Evolutionary conservation across 1,139 yeast genomes (phyloP).

Genomic region (Lodderomyces beijingensis): DNA sequence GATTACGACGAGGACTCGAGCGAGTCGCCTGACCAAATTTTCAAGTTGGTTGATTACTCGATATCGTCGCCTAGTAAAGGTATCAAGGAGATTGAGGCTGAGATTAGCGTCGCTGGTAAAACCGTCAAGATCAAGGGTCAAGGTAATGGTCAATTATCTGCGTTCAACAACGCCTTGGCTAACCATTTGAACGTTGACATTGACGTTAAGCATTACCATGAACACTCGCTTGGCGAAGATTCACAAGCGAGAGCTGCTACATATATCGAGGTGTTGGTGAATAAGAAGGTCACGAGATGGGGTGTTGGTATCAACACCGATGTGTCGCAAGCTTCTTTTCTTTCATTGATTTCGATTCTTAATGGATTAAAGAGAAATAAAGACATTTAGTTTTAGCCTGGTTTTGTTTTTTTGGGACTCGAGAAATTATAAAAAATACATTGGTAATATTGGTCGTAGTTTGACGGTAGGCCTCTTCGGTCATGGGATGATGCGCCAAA

Average conservation of each 20-base stretch:
- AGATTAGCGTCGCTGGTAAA: conserved; percentile 45
- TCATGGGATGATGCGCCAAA: too few species aligned
- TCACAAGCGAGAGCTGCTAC: conserved; percentile 87
- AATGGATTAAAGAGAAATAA: conserved; percentile 39
- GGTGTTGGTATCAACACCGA: conserved; percentile 94
- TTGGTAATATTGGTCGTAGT: too few species aligned
- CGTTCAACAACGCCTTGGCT: conserved; percentile 76
- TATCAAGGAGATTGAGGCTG: conserved; percentile 31
- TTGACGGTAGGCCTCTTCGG: too few species aligned
- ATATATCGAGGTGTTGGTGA: conserved; percentile 64
- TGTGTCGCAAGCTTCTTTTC: conserved; percentile 77
- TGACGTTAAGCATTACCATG: conserved; percentile 81
- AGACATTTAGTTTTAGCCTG: too few species aligned
- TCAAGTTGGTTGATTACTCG: conserved; percentile 50
- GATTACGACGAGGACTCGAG: conserved; percentile 37
- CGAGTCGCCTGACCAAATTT: conserved; percentile 22
- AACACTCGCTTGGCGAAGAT: conserved; percentile 89
- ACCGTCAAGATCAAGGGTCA: conserved; percentile 51
- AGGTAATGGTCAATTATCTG: conserved; percentile 96
- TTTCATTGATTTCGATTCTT: conserved; percentile 72
- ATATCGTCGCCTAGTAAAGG: conserved; percentile 32
- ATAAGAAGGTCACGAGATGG: conserved; percentile 59
- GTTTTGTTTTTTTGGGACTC: too few species aligned
- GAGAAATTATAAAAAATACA: too few species aligned
- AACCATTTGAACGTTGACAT: conserved; percentile 51